Conservation (phyloP, 179 eudicot species). For the Amaranthus tricolor region DNA sequence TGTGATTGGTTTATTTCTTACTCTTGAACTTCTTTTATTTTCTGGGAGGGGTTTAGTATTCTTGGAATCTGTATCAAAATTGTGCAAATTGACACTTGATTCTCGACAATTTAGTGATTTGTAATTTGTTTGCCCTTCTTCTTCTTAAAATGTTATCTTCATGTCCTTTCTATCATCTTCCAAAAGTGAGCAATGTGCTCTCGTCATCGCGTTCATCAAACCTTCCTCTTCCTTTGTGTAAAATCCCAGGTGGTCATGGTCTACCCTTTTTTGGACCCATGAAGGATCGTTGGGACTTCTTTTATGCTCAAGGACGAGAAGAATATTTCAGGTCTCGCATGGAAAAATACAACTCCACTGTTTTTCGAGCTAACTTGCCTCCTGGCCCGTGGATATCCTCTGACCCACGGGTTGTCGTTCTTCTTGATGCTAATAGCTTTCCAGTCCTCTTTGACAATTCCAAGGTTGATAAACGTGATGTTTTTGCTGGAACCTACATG, state of each 20-base stretch:
- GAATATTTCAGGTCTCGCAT: slow-evolving; percentile 44
- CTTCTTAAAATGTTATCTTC: background rate
- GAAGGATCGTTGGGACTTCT: slow-evolving; percentile 46
- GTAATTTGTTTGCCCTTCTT: background rate
- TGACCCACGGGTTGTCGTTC: slow-evolving; percentile 50
- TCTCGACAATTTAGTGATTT: no score
- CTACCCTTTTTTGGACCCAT: slow-evolving; percentile 39
- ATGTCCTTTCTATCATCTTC: background rate
- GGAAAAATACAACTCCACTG: slow-evolving; percentile 49
- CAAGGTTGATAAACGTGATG: slow-evolving; percentile 57
- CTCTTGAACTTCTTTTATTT: no score
- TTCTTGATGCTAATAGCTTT: slow-evolving; percentile 53
- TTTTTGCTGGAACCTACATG: slow-evolving; percentile 62
- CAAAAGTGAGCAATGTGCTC: background rate
- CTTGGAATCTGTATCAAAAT: no score
- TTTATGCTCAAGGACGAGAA: slow-evolving; percentile 48
- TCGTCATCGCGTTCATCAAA: background rate
- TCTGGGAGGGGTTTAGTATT: no score
- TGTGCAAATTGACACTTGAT: no score
- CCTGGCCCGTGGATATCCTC: slow-evolving; percentile 59
- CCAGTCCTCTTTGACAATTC: slow-evolving; percentile 61
- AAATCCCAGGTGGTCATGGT: slow-evolving; percentile 33
- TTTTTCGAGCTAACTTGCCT: slow-evolving; percentile 58
- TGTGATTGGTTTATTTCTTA: no score
- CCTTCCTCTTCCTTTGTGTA: slow-evolving; percentile 18